Conservation (phyloP, 2,329 filamentous ascomycete genomes). For the Thielaviopsis punctulata region DNA sequence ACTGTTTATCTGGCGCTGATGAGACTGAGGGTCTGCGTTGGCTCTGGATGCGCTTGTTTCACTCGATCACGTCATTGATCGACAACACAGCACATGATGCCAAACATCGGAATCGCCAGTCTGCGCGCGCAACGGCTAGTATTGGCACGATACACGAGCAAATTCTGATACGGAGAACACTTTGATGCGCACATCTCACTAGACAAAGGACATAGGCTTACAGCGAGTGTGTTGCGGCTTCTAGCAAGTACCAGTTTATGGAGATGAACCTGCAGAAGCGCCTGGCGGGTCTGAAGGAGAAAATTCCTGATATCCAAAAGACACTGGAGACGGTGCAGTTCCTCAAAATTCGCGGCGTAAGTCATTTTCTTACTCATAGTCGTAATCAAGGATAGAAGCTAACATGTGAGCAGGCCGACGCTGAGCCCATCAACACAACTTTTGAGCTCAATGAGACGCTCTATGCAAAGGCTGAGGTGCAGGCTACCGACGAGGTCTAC, state of each 20-base stretch:
- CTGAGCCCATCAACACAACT: constrained; percentile 68
- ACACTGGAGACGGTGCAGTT: constrained; percentile 85
- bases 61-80: too few species aligned
- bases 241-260: constrained; percentile 98
- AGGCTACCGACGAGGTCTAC: constrained; percentile 78
- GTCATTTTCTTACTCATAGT: constrained; percentile 9
- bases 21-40: too few species aligned
- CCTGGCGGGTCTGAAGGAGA: constrained; percentile 67
- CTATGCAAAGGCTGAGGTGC: constrained; percentile 72
- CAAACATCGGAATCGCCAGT: too few species aligned
- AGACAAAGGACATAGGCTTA: background rate
- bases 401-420: constrained; percentile 23
- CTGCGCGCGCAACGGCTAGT: too few species aligned
- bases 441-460: constrained; percentile 96
- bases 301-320: constrained; percentile 94
- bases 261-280: constrained; percentile 80
- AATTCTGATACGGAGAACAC: background rate
- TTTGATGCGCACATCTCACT: background rate
- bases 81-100: too few species aligned
- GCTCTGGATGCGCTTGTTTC: too few species aligned
- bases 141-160: background rate
- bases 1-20: too few species aligned
- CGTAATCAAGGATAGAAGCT: background rate
- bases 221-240: background rate
- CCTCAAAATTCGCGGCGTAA: constrained; percentile 56